Evolutionary conservation across 352 stramenopile genomes (phyloP), one percentile per base, ranked within the genome.

Genomic region (Thraustochytrium sp.): DNA sequence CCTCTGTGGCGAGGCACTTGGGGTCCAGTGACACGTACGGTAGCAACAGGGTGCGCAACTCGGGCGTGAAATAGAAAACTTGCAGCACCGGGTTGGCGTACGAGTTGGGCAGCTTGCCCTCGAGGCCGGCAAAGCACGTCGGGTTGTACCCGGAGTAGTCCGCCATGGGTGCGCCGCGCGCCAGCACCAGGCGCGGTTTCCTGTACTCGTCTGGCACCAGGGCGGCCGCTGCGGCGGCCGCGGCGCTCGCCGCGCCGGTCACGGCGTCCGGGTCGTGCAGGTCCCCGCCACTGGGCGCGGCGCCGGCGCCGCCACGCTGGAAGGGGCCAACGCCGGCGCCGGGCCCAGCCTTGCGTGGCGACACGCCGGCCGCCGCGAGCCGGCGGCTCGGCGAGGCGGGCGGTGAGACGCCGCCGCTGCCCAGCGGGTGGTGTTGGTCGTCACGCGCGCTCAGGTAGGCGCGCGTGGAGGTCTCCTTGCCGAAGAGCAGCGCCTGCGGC

Each of bases 51-150:
- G 73, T 65, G 9, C 89, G 76, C 42, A 93, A 85, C 86, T 92
- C 89, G 74, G 80, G 86, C 9, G 89, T 78, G 82, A 93, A 93
- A 62, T 92, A 94, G 11, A 94, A 82, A n/a, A 92, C 21, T 38
- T 90, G 65, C 3, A 93, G 53, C 11, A 92, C 86, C 2, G 89
- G 78, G 42, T 86, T 87, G 1, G 87, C 85, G 68, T 88, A 92
- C 18, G 86, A 34, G 34, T 86, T 84, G 5, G 73, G 55, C 9
- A 86, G 34, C 2, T 51, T 37, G n/a, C 53, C 76, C 40, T 86
- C 82, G 9, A 86, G 40, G 3, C 82, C 82, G 11, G 44, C 82
- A 40, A 86, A 77, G n/a, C 37, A 2, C 23, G 82, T 86, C 23
- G 26, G 53, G 82, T 86, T 86, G 63, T 78, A 85, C 9, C 40